phyloP scores from a whole-genome alignment of 306 rosid species.

The Lotus japonicus region DNA sequence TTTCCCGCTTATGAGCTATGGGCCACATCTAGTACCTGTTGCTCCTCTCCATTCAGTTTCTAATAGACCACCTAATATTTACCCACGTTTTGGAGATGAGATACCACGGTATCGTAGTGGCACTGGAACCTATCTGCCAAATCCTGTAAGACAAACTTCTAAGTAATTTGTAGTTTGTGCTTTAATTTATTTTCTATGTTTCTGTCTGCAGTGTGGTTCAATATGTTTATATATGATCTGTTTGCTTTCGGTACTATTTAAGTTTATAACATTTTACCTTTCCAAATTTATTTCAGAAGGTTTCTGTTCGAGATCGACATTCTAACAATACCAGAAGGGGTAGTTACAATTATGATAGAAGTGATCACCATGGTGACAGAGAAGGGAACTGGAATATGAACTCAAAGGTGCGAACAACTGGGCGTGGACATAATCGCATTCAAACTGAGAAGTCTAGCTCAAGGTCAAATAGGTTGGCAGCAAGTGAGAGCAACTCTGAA shows the following conservation, averaged over 20 bases:
- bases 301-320: constrained; percentile 55
- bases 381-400: constrained; percentile 65
- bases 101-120: constrained; percentile 69
- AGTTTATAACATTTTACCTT: no score
- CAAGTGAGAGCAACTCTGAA: constrained; percentile 52
- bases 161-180: not conserved
- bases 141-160: constrained; percentile 53
- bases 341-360: constrained; percentile 54
- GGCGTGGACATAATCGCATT: constrained; percentile 46
- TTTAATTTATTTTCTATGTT: not conserved
- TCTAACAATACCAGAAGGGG: constrained; percentile 58
- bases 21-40: constrained; percentile 55
- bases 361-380: constrained; percentile 61
- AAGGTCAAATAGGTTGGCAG: constrained; percentile 44
- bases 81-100: constrained; percentile 54
- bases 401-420: constrained; percentile 50
- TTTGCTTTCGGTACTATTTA: no score
- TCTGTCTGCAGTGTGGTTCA: no score
- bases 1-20: constrained; percentile 41
- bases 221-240: no score
- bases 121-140: constrained; percentile 84
- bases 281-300: constrained; percentile 39
- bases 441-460: constrained; percentile 55
- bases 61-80: constrained; percentile 50
- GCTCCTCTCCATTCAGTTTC: constrained; percentile 53